Conservation (phyloP, 495 filamentous ascomycete species). For the Jackrogersella minutella region DNA sequence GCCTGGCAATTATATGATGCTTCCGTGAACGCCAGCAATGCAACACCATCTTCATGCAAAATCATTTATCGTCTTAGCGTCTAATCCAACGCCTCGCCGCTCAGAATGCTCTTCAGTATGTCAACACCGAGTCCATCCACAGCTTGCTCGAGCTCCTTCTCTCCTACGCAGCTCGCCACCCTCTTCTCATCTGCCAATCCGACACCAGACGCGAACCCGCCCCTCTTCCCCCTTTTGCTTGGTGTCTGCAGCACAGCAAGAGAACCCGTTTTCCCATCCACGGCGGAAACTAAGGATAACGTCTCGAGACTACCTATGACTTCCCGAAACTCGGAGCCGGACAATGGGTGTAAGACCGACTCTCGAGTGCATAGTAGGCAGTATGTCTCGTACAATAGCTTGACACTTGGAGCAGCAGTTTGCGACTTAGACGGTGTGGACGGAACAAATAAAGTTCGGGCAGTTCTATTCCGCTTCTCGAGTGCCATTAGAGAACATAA, state of each 20-base stretch:
- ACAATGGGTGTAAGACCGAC: constrained; percentile 83
- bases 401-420: constrained; percentile 72
- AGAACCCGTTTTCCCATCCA: constrained; percentile 74
- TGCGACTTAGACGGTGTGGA: constrained; percentile 53
- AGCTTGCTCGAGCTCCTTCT: constrained; percentile 75
- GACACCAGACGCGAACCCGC: constrained; percentile 47
- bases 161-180: constrained; percentile 78
- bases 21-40: constrained; percentile 34
- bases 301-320: constrained; percentile 91
- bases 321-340: constrained; percentile 89
- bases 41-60: constrained; percentile 31
- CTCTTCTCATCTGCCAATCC: constrained; percentile 68
- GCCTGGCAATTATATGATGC: not conserved
- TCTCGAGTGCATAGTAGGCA: constrained; percentile 80
- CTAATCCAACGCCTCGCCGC: constrained; percentile 59
- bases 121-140: constrained; percentile 71
- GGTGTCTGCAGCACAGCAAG: constrained; percentile 65
- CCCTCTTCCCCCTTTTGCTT: constrained; percentile 62
- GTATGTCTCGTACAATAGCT: constrained; percentile 81
- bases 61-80: constrained; percentile 4
- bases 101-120: constrained; percentile 63
- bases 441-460: constrained; percentile 50
- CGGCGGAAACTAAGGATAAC: constrained; percentile 77
- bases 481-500: constrained; percentile 86
- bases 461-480: constrained; percentile 67